Percentiles rank a stretch among this genome's conserved stretches.
Evolutionary conservation across 306 rosid genomes (phyloP).

Genomic region (Cucurbita pepo): DNA sequence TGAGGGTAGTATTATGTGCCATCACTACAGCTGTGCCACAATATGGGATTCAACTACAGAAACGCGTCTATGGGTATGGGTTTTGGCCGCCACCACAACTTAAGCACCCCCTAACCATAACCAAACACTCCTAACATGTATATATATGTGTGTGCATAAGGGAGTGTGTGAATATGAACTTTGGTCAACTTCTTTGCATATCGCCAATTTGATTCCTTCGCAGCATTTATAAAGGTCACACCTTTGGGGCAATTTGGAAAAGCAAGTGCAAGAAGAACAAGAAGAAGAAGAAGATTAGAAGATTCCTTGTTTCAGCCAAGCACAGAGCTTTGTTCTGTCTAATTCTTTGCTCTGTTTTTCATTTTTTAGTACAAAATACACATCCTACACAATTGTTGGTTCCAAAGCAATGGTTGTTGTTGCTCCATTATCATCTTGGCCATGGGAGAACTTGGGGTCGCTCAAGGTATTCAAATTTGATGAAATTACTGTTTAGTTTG

Average conservation of each 20-base stretch:
- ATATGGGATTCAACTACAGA: not conserved
- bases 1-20: not conserved
- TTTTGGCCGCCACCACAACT: not conserved
- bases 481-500: not conserved
- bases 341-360: no score
- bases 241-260: not conserved
- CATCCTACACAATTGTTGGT: not conserved
- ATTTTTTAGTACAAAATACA: no score
- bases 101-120: not conserved
- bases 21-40: conserved; percentile 9
- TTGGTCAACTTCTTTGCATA: not conserved
- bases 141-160: not conserved
- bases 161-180: not conserved
- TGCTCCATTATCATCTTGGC: conserved; percentile 70
- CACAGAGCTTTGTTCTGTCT: not conserved
- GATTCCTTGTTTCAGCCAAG: not conserved
- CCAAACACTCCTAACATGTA: no score
- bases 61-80: not conserved
- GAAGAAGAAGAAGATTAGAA: not conserved
- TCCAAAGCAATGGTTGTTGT: conserved; percentile 40
- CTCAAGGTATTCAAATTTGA: conserved; percentile 36
- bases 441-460: conserved; percentile 64
- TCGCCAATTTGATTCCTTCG: not conserved
- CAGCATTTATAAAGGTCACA: not conserved
- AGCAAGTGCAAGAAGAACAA: no score